Percentiles rank a stretch among this genome's conserved stretches.
phyloP scores from a whole-genome alignment of 2,329 filamentous ascomycete genomes.

The Sporothrix pallida region DNA sequence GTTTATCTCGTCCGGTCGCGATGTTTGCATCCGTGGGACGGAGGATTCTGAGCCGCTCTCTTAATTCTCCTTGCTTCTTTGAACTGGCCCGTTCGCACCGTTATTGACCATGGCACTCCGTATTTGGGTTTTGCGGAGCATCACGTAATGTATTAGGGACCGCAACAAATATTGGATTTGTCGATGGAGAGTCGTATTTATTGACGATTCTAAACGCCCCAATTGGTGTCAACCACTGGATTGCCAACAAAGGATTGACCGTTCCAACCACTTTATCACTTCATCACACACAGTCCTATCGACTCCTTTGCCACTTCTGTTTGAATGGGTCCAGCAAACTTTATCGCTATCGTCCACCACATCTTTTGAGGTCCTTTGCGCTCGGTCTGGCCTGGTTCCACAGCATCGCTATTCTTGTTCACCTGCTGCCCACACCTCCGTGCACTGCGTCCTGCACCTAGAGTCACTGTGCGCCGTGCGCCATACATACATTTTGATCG shows the following conservation, averaged over 20 bases:
- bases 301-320: neutral
- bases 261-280: neutral
- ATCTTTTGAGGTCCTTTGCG: neutral
- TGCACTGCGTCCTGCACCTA: neutral
- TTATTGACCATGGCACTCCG: neutral
- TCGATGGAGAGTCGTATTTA: neutral
- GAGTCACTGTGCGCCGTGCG: neutral
- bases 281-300: neutral
- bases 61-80: neutral
- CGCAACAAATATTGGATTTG: neutral
- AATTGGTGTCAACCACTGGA: constrained; percentile 2
- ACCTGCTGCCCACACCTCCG: constrained; percentile 1
- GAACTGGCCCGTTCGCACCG: neutral
- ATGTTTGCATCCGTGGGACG: neutral
- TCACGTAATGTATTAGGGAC: neutral
- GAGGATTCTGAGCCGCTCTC: neutral
- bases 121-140: no score
- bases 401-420: neutral
- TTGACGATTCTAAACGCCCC: neutral
- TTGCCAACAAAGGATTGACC: neutral
- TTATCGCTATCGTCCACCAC: neutral
- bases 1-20: neutral
- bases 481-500: neutral
- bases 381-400: neutral
- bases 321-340: neutral